A percentile compares a stretch with the other conserved stretches of the same genome.
Evolutionary conservation across 2,329 filamentous ascomycete genomes (phyloP).

Genomic region (Fusarium camptoceras): DNA sequence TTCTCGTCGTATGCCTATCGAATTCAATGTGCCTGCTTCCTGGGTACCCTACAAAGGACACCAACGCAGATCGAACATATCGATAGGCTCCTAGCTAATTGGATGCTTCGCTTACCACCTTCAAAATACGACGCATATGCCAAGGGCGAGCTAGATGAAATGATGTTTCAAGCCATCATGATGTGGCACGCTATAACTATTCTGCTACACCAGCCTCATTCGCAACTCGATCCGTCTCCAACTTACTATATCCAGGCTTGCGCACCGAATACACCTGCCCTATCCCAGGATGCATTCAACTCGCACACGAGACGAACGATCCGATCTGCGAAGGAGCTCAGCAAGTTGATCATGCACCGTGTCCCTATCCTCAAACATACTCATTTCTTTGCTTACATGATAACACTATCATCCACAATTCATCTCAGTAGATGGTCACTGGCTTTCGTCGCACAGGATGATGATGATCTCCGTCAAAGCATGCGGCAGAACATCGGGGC

Average conservation of each 20-base stretch:
- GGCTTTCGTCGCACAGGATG: constrained; percentile 2
- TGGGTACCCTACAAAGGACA: background rate
- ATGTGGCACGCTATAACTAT: constrained; percentile 15
- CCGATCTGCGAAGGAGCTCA: constrained; percentile 1
- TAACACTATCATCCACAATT: constrained; percentile 10
- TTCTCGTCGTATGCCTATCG: constrained; percentile 7
- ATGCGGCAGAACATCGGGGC: constrained; percentile 1
- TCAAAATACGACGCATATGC: constrained; percentile 1
- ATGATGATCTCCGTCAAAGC: background rate
- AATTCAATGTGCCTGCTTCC: constrained; percentile 8
- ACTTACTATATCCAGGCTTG: constrained; percentile 8
- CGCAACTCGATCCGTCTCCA: constrained; percentile 1
- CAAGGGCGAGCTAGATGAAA: background rate
- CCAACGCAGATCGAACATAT: background rate
- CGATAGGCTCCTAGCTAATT: constrained; percentile 1
- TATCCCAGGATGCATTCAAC: background rate
- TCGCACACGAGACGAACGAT: constrained; percentile 6
- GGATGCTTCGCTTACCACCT: constrained; percentile 10
- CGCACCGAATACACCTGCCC: background rate
- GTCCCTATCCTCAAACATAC: background rate
- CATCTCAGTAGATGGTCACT: constrained; percentile 15
- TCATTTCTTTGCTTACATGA: constrained; percentile 14
- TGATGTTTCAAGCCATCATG: constrained; percentile 17
- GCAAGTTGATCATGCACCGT: background rate
- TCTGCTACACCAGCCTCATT: constrained; percentile 5